Conservation (phyloP, 2,329 filamentous ascomycete genomes). For the Escovopsis weberi region DNA sequence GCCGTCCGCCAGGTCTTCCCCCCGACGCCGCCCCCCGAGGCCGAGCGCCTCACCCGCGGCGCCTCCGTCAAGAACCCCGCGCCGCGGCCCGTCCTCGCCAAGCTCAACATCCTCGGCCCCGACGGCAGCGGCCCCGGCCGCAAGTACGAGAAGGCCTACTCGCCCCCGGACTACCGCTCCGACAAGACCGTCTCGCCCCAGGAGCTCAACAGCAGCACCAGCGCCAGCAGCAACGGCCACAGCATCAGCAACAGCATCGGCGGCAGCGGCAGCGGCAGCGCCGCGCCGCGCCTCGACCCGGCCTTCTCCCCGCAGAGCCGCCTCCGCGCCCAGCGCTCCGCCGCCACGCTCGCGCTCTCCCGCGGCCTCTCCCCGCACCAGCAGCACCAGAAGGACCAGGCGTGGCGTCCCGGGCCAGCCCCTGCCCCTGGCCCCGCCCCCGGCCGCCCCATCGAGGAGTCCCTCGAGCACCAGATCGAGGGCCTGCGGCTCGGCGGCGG, state of each 20-base stretch:
- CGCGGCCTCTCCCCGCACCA: slow-evolving; percentile 23
- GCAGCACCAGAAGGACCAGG: too few species aligned
- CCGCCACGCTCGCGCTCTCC: slow-evolving; percentile 31
- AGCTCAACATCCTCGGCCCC: slow-evolving; percentile 46
- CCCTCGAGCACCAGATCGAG: too few species aligned
- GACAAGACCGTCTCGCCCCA: not conserved
- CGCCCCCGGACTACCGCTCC: slow-evolving; percentile 23
- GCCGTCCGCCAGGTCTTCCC: slow-evolving; percentile 73
- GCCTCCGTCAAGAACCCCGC: slow-evolving; percentile 45
- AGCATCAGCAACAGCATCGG: too few species aligned
- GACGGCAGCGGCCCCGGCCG: slow-evolving; percentile 25
- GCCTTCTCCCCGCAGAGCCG: too few species aligned
- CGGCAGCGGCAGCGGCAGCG: too few species aligned
- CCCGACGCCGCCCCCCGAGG: slow-evolving; percentile 94
- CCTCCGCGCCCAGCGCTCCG: too few species aligned
- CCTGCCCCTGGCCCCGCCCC: too few species aligned
- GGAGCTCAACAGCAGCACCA: not conserved
- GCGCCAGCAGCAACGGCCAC: too few species aligned
- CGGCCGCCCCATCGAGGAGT: too few species aligned
- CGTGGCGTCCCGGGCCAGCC: too few species aligned
- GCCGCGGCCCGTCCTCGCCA: slow-evolving; percentile 44
- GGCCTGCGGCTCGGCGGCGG: too few species aligned
- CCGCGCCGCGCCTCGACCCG: too few species aligned
- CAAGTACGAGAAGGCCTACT: slow-evolving; percentile 40
- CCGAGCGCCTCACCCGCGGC: slow-evolving; percentile 50